Conservation (phyloP, 2,329 filamentous ascomycete genomes). For the Claviceps digitariae region DNA sequence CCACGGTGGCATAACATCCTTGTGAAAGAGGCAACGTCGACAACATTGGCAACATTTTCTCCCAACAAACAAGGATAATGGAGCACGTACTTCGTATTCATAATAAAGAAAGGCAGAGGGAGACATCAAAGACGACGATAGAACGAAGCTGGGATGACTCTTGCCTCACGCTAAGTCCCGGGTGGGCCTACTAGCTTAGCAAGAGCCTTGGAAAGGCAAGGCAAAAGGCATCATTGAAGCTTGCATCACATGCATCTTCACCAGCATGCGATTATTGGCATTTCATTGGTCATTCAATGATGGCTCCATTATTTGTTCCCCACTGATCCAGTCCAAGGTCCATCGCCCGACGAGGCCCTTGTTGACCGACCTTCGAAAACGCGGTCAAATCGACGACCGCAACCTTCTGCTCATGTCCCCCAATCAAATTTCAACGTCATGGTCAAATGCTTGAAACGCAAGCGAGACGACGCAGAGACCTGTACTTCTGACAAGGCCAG, state of each 20-base stretch:
- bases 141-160: neutral
- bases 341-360: neutral
- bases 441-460: constrained; percentile 16
- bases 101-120: neutral
- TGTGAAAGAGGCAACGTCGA: neutral
- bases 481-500: neutral
- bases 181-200: neutral
- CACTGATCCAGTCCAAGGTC: neutral
- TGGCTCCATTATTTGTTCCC: neutral
- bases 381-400: neutral
- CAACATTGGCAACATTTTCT: too few species aligned
- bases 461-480: constrained; percentile 10
- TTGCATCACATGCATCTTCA: too few species aligned
- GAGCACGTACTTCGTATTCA: neutral
- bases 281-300: neutral
- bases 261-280: too few species aligned
- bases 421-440: constrained; percentile 13
- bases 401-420: neutral
- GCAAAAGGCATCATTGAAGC: too few species aligned
- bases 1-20: neutral
- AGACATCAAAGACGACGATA: neutral
- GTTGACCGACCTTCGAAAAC: neutral
- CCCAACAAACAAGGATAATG: neutral
- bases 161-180: neutral
- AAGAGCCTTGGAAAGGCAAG: neutral